phyloP scores from a whole-genome alignment of 108 stramenopile genomes.

The Schizochytrium sp. region DNA sequence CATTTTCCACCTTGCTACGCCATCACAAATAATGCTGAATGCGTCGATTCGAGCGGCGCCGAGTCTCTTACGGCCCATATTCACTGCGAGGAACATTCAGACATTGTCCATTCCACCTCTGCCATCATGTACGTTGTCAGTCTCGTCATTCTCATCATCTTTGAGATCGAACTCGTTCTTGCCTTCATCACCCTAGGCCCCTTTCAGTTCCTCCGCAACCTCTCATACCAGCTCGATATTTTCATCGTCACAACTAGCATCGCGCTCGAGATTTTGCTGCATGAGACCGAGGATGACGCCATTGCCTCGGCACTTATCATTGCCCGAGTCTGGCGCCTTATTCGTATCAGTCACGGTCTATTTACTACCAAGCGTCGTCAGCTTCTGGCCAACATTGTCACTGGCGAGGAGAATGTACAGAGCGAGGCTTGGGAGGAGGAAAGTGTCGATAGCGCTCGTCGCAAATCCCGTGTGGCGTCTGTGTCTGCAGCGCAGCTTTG shows the following conservation, averaged over 20 bases:
- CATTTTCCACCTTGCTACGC: conserved; percentile 8
- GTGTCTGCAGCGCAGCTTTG: neutral
- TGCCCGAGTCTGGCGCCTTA: conserved; percentile 1
- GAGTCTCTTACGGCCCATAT: neutral
- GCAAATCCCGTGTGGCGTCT: neutral
- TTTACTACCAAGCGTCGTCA: neutral
- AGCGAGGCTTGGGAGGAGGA: conserved; percentile 1
- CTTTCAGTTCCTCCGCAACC: neutral
- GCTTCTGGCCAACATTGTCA: neutral
- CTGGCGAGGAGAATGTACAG: neutral
- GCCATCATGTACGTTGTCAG: neutral
- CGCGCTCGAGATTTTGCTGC: neutral
- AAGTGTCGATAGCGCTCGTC: neutral
- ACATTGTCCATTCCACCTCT: neutral
- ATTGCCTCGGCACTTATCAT: neutral
- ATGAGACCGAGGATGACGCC: neutral
- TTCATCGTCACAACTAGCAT: neutral
- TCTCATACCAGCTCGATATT: neutral
- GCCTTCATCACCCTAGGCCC: neutral
- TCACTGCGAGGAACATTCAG: neutral
- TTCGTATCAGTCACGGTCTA: conserved; percentile 8
- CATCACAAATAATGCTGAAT: neutral
- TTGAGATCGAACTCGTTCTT: neutral
- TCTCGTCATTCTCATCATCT: neutral
- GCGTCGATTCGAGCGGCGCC: neutral